phyloP scores from a whole-genome alignment of 129 eudicot genomes.

The Lactuca saligna region DNA sequence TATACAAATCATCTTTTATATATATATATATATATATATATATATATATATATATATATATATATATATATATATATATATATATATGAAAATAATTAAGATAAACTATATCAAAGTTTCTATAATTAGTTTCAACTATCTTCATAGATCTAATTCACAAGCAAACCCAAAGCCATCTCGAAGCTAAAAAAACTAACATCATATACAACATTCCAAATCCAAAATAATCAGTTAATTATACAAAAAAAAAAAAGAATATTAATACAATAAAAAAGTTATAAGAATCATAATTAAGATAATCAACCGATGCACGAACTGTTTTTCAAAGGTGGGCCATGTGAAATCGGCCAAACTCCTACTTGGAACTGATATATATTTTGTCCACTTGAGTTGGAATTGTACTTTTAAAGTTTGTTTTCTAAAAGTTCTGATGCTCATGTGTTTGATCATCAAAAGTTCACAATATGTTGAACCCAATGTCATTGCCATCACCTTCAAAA shows the following conservation, averaged over 20 bases:
- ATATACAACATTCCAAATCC: too few relatives aligned
- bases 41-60: too few relatives aligned
- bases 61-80: too few relatives aligned
- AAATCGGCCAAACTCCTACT: neutral
- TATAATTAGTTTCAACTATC: neutral
- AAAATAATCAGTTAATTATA: too few relatives aligned
- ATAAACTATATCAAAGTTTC: neutral
- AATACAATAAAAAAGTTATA: too few relatives aligned
- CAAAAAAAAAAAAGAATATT: too few relatives aligned
- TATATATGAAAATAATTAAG: neutral
- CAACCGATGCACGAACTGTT: neutral
- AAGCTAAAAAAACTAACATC: neutral
- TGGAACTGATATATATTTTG: conserved; percentile 13
- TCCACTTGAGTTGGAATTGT: conserved; percentile 28
- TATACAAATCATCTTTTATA: too few relatives aligned
- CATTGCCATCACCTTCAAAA: conserved; percentile 26
- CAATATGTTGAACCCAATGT: conserved; percentile 21
- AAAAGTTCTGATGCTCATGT: conserved; percentile 24
- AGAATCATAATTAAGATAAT: neutral
- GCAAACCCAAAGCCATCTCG: neutral
- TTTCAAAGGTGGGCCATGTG: conserved; percentile 20
- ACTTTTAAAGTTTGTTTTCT: conserved; percentile 34
- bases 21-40: too few relatives aligned
- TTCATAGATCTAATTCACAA: neutral
- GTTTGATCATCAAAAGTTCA: conserved; percentile 26